phyloP scores from a whole-genome alignment of 768 basidiomycete genomes.

The Xanthoconium stramineum region DNA sequence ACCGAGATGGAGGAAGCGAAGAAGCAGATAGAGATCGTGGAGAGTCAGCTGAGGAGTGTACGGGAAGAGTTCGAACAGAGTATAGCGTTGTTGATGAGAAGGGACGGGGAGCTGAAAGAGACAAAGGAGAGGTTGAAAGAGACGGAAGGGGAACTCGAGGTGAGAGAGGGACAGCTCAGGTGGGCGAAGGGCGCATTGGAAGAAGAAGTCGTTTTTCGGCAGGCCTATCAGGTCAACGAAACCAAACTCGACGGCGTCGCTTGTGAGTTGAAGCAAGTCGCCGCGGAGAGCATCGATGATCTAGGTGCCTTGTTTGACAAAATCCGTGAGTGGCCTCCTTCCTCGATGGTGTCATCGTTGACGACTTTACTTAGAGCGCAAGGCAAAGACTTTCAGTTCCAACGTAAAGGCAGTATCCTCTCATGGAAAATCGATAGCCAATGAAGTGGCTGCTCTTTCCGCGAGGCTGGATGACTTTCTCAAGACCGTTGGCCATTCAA shows the following conservation, averaged over 20 bases:
- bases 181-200: conserved; percentile 59
- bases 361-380: conserved; percentile 57
- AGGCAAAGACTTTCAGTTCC: conserved; percentile 54
- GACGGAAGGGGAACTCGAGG: conserved; percentile 49
- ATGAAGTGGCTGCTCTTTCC: conserved; percentile 51
- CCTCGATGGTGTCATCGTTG: neutral
- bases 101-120: conserved; percentile 71
- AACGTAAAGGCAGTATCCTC: conserved; percentile 65
- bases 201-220: conserved; percentile 75
- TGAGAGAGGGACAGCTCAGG: conserved; percentile 56
- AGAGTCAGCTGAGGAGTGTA: conserved; percentile 73
- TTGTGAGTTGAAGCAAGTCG: conserved; percentile 57
- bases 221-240: conserved; percentile 78
- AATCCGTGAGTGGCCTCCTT: conserved; percentile 54
- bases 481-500: conserved; percentile 51
- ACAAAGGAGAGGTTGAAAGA: conserved; percentile 54
- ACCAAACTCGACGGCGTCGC: conserved; percentile 69
- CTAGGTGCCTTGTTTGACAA: conserved; percentile 74
- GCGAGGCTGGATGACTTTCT: conserved; percentile 61
- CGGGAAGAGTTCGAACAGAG: conserved; percentile 92
- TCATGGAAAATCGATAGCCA: conserved; percentile 58
- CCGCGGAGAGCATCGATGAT: conserved; percentile 67
- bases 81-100: conserved; percentile 68
- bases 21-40: conserved; percentile 79
- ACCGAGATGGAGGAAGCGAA: conserved; percentile 81